Conservation (phyloP, 2,329 filamentous ascomycete genomes). For the Sclerotinia minor region DNA sequence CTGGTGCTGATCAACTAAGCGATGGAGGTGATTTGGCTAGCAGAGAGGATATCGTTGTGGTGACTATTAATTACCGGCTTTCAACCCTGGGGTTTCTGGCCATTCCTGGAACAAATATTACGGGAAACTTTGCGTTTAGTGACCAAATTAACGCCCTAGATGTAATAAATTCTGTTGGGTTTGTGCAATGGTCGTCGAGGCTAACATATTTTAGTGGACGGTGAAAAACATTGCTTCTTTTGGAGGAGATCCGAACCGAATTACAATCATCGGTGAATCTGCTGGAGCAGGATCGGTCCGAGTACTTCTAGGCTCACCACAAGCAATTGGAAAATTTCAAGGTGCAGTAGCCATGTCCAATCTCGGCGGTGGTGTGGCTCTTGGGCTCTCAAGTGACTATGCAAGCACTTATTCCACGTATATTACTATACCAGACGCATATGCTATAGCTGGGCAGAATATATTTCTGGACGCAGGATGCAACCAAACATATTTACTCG, state of each 20-base stretch:
- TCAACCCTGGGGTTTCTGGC: slow-evolving; percentile 45
- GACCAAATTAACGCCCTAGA: slow-evolving; percentile 53
- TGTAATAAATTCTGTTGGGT: slow-evolving; percentile 30
- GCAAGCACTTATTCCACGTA: slow-evolving; percentile 56
- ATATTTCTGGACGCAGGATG: slow-evolving; percentile 52
- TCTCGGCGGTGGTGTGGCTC: slow-evolving; percentile 51
- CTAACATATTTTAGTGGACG: slow-evolving; percentile 45
- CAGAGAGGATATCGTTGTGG: slow-evolving; percentile 38
- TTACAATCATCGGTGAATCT: slow-evolving; percentile 53
- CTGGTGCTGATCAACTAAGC: slow-evolving; percentile 33
- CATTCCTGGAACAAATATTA: slow-evolving; percentile 52
- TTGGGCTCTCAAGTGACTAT: slow-evolving; percentile 51
- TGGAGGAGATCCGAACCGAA: slow-evolving; percentile 49
- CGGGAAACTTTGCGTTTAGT: slow-evolving; percentile 53
- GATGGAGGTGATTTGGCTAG: slow-evolving; percentile 39
- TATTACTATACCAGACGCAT: slow-evolving; percentile 52
- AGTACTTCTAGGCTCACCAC: slow-evolving; percentile 50
- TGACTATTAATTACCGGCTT: slow-evolving; percentile 38
- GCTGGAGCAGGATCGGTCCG: slow-evolving; percentile 53
- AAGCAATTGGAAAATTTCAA: slow-evolving; percentile 49
- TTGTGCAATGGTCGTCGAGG: neutral
- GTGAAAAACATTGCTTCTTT: slow-evolving; percentile 49
- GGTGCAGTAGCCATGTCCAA: slow-evolving; percentile 53
- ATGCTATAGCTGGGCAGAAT: slow-evolving; percentile 49
- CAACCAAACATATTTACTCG: slow-evolving; percentile 45